phyloP scores from a whole-genome alignment of 1,284 basidiomycete species.

The Trichosporon ovoides region DNA sequence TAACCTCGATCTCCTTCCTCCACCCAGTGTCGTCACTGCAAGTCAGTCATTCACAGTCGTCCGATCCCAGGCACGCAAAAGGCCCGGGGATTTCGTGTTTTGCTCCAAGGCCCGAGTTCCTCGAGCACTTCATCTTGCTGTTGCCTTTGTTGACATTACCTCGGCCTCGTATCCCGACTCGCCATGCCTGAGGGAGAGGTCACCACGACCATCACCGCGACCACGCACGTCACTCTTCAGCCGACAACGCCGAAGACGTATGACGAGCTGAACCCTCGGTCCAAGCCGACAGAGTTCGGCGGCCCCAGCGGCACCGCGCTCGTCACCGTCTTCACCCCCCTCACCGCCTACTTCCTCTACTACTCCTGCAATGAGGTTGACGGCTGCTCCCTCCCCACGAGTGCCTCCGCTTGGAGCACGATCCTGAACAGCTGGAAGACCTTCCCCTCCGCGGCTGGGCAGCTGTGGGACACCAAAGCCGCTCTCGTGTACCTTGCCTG shows the following conservation, averaged over 20 bases:
- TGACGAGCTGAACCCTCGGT: conserved; percentile 50
- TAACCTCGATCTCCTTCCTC: too few species aligned
- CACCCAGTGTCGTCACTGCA: too few species aligned
- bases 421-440: conserved; percentile 18
- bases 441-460: conserved; percentile 30
- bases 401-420: conserved; percentile 17
- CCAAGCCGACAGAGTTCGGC: conserved; percentile 71
- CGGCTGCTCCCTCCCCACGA: conserved; percentile 57
- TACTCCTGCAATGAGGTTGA: conserved; percentile 75
- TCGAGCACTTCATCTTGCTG: background rate
- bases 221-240: conserved; percentile 42
- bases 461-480: conserved; percentile 76
- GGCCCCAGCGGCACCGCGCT: conserved; percentile 74
- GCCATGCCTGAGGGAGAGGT: conserved; percentile 10
- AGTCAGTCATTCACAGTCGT: background rate
- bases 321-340: conserved; percentile 68
- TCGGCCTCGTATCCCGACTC: background rate
- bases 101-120: background rate
- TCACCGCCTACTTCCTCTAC: conserved; percentile 71
- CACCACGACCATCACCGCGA: conserved; percentile 45
- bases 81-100: background rate
- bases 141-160: background rate
- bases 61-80: background rate
- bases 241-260: conserved; percentile 34
- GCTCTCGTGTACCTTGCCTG: conserved; percentile 72